Percentiles rank a stretch among this genome's conserved stretches.
Evolutionary conservation across 345 rosid genomes (phyloP).

Genomic region (Lepidium sativum): DNA sequence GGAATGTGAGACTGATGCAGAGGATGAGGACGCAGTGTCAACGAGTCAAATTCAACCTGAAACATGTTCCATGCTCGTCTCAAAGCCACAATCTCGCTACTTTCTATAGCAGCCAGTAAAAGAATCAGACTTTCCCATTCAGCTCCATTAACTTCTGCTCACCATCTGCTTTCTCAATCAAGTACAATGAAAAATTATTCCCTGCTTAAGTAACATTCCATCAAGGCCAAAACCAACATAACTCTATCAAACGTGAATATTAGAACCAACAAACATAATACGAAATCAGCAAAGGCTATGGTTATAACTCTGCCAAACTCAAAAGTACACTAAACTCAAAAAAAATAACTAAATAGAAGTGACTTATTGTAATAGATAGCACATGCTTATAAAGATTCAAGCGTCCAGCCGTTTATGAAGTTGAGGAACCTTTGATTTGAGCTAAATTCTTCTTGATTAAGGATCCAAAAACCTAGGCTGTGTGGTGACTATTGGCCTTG

Average conservation of each 20-base stretch:
- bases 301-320: constrained; percentile 45
- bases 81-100: not conserved
- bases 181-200: not conserved
- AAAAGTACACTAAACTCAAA: constrained; percentile 42
- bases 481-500: constrained; percentile 45
- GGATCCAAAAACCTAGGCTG: not conserved
- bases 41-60: not conserved
- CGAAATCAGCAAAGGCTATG: constrained; percentile 23
- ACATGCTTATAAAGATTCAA: no score
- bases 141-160: no score
- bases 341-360: constrained; percentile 28
- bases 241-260: not conserved
- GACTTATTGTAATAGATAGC: constrained; percentile 37
- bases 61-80: constrained; percentile 23
- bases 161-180: no score
- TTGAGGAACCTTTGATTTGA: no score
- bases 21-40: not conserved
- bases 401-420: no score
- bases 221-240: not conserved
- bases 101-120: not conserved
- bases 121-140: no score
- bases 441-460: no score
- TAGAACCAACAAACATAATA: not conserved
- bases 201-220: not conserved
- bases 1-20: constrained; percentile 5